These are phyloP conservation scores for Trichophyton equinum DNA, from an alignment of 2,329 filamentous ascomycete genomes.

Conservation along the genomic window DNA sequence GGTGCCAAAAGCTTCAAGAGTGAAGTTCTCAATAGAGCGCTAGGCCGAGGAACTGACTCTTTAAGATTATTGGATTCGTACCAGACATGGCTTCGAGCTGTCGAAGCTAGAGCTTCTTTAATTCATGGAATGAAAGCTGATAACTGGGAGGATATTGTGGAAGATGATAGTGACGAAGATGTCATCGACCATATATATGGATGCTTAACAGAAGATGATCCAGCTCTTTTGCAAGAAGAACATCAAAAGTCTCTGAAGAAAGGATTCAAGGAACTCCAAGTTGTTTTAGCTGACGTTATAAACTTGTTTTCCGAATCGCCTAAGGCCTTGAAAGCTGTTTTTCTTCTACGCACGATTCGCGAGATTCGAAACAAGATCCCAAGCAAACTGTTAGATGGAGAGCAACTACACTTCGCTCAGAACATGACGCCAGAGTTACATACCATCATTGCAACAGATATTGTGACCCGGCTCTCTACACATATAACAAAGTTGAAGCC, in stretches of 20 bases:
- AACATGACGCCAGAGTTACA: constrained; percentile 54
- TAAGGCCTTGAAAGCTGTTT: constrained; percentile 42
- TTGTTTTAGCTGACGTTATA: constrained; percentile 31
- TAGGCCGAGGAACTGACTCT: constrained; percentile 59
- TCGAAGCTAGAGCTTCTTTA: constrained; percentile 39
- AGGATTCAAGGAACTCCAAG: constrained; percentile 45
- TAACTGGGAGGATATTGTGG: constrained; percentile 28
- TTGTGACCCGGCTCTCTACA: constrained; percentile 35
- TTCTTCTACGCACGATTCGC: constrained; percentile 60
- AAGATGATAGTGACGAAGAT: constrained; percentile 31
- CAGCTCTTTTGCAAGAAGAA: constrained; percentile 47
- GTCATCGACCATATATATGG: constrained; percentile 23
- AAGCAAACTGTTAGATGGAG: constrained; percentile 30
- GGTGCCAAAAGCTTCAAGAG: constrained; percentile 58
- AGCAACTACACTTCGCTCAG: constrained; percentile 41
- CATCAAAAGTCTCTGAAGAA: constrained; percentile 45
- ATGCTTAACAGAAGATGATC: constrained; percentile 60
- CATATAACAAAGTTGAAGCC: constrained; percentile 26
- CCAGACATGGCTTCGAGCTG: constrained; percentile 57
- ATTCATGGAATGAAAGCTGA: constrained; percentile 25
- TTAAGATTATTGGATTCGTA: constrained; percentile 52
- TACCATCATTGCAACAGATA: constrained; percentile 43
- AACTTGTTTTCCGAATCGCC: constrained; percentile 35
- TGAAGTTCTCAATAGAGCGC: constrained; percentile 53
- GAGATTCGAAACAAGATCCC: constrained; percentile 60